phyloP scores from a whole-genome alignment of 345 rosid species.

The Eucalyptus grandis region DNA sequence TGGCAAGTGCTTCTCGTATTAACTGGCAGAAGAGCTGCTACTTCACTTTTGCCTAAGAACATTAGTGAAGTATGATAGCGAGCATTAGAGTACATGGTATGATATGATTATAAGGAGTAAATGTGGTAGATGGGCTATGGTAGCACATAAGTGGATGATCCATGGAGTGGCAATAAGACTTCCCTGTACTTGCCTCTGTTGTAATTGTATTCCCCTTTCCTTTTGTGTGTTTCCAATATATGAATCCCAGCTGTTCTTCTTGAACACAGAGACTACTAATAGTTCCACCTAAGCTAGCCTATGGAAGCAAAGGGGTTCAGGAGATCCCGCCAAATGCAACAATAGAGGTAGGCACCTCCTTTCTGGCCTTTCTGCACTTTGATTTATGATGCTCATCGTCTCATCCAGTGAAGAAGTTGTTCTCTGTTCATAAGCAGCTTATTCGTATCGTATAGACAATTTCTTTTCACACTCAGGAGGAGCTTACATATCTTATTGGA shows the following conservation, averaged over 20 bases:
- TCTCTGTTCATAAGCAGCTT: background rate
- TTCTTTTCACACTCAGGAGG: background rate
- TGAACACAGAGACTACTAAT: slow-evolving; percentile 55
- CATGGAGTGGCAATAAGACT: background rate
- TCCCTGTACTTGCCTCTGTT: background rate
- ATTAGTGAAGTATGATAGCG: background rate
- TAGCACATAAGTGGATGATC: background rate
- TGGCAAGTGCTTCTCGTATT: background rate
- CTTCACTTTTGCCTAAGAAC: background rate
- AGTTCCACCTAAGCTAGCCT: slow-evolving; percentile 90
- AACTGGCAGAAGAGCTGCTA: background rate
- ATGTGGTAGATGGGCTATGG: background rate
- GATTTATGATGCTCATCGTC: background rate
- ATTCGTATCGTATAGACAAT: background rate
- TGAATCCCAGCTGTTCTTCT: background rate
- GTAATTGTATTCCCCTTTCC: background rate
- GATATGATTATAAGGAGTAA: background rate
- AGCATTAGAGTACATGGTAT: background rate
- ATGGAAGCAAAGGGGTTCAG: slow-evolving; percentile 92
- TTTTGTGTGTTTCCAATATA: background rate
- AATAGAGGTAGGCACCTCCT: slow-evolving; percentile 47
- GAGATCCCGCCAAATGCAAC: slow-evolving; percentile 98
- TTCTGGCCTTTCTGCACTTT: background rate
- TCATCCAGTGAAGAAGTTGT: background rate
- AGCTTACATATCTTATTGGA: background rate